These are phyloP conservation scores for Fusarium irregulare DNA, from an alignment of 2,329 filamentous ascomycete genomes.

Conservation along the genomic window DNA sequence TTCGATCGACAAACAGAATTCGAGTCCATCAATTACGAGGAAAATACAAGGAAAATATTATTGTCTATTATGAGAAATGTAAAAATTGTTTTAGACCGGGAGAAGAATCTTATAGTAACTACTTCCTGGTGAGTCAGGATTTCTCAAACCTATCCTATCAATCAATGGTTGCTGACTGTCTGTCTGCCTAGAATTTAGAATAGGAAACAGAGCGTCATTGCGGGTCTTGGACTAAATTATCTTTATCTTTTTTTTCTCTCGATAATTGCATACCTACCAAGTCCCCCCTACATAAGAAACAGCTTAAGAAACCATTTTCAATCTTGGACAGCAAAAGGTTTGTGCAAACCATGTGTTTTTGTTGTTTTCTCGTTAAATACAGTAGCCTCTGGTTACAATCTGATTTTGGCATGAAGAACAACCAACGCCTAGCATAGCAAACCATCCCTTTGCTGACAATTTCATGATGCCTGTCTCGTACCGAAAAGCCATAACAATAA, in stretches of 20 bases:
- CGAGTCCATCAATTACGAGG: background rate
- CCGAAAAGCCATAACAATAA: background rate
- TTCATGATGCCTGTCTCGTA: background rate
- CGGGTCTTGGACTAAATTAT: constrained; percentile 1
- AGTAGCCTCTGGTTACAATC: background rate
- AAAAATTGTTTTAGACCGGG: background rate
- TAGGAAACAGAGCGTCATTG: constrained; percentile 15
- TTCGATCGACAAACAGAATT: background rate
- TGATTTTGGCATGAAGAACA: background rate
- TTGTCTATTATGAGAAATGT: background rate
- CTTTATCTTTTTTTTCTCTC: background rate
- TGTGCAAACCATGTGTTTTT: background rate
- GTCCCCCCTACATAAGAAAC: background rate
- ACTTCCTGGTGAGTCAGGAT: constrained; percentile 5
- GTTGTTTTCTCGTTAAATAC: background rate
- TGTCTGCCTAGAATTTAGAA: background rate
- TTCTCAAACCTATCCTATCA: background rate
- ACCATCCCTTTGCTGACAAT: background rate
- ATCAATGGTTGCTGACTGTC: background rate
- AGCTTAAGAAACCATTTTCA: background rate
- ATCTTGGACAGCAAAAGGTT: background rate
- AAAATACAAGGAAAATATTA: background rate
- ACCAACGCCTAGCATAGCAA: background rate
- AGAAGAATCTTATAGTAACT: background rate
- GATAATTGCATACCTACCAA: constrained; percentile 4